phyloP scores from a whole-genome alignment of 2,329 filamentous ascomycete genomes.

The Lojkania enalia region DNA sequence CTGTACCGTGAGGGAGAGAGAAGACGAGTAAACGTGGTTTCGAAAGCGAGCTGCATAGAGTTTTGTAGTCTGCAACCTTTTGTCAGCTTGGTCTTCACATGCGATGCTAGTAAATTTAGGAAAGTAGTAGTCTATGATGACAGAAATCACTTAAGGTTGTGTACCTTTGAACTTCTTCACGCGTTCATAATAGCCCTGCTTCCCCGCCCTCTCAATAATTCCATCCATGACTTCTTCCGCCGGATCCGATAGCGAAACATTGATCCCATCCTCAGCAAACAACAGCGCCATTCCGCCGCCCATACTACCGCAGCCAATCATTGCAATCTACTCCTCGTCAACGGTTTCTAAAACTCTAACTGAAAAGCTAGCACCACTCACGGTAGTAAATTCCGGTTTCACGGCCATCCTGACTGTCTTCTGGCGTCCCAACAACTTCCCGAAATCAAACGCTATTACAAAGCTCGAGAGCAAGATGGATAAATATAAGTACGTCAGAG shows the following conservation, averaged over 20 bases:
- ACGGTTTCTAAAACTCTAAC: no score
- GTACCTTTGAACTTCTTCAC: conserved; percentile 45
- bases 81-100: conserved; percentile 13
- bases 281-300: conserved; percentile 63
- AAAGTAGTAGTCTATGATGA: neutral
- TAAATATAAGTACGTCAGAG: conserved; percentile 33
- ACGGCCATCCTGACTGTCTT: conserved; percentile 9
- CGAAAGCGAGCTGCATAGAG: conserved; percentile 54
- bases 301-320: conserved; percentile 63
- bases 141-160: neutral
- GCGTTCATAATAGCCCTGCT: conserved; percentile 44
- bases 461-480: conserved; percentile 29
- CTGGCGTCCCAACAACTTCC: conserved; percentile 3
- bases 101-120: neutral
- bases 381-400: conserved; percentile 30
- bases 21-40: conserved; percentile 57
- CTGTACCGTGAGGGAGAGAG: conserved; percentile 54
- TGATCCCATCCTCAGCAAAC: conserved; percentile 59
- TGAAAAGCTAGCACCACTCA: no score
- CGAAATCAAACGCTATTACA: conserved; percentile 26
- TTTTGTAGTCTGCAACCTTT: conserved; percentile 50
- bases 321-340: conserved; percentile 53
- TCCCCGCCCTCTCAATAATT: conserved; percentile 47
- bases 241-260: conserved; percentile 60
- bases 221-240: conserved; percentile 53